A percentile compares a stretch with the other conserved stretches of the same genome.
Conservation (phyloP, 2,329 filamentous ascomycete species). For the Penicillium paneum region DNA sequence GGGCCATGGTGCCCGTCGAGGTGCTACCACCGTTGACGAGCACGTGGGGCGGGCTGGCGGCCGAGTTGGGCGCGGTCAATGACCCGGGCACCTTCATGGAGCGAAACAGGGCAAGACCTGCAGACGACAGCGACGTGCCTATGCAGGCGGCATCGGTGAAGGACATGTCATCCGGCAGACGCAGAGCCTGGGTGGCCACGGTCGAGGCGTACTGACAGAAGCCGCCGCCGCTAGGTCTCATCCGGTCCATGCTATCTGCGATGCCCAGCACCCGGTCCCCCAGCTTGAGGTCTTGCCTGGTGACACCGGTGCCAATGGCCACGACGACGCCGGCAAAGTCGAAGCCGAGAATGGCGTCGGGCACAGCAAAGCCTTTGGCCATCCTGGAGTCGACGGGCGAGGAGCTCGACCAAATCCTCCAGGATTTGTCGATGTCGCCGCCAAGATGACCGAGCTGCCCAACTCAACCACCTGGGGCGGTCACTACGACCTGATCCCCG, state of each 20-base stretch:
- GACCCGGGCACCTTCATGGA: background rate
- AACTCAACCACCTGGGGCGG: background rate
- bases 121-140: background rate
- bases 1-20: background rate
- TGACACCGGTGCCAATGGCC: background rate
- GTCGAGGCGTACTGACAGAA: background rate
- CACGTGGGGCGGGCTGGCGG: background rate
- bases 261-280: background rate
- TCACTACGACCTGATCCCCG: background rate
- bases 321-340: background rate
- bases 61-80: background rate
- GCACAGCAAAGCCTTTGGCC: background rate
- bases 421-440: background rate
- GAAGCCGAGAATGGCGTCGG: background rate
- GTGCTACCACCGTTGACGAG: background rate
- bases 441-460: background rate
- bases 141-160: background rate
- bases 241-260: background rate
- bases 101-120: background rate
- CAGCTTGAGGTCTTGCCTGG: background rate
- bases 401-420: background rate
- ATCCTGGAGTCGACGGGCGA: background rate
- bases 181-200: background rate
- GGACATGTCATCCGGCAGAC: background rate
- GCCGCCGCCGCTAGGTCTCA: background rate